Evolutionary conservation across 1,139 yeast species (phyloP), one percentile per base, ranked within the genome.

Genomic region (Magnusiomyces tetraspermus): DNA sequence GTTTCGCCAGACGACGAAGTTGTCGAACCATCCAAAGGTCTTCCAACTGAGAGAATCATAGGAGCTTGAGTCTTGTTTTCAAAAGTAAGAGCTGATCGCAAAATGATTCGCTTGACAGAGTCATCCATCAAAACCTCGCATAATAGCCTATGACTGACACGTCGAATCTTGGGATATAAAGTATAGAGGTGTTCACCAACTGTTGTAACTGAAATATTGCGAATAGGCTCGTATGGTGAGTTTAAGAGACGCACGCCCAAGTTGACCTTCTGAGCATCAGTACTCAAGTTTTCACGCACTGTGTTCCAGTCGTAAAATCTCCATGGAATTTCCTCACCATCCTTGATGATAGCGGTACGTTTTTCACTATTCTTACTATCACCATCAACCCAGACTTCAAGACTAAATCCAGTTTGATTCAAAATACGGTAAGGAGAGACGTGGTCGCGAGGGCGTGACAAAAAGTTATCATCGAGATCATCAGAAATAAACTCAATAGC

Each of bases 241-340:
- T 75, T 79, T 2, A 77, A 49, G 19, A 88, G 67, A 44, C 75
- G 75, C 21, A 89, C 75, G 0, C 85, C 90, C 44, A 90, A 69
- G 1, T 76, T 72, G 44, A 82, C 83, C 23, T 73, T 74, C 26
- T 76, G 79, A 49, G 77, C 78, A 57, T 84, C 84, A 1, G 86
- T 79, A 57, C 80, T 83, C 54, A 89, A 71, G 55, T 82, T 81
- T 63, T 92, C 96, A 66, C 98, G 82, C 22, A 89, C 79, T 36
- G 76, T 77, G 57, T 86, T 76, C 97, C 97, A 92, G 63, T 92
- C 96, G 63, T 90, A 95, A 71, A 94, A 94, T 45, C 92, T 82
- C 97, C 97, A 94, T 0, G 90, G 85, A 11, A 79, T 68, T 6
- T 70, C 70, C 4, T 76, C 77, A 2, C 78, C 77, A 46, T 82